These are phyloP conservation scores for Blastobotrys proliferans DNA, from an alignment of 1,139 yeast species.

Conservation along the genomic window DNA sequence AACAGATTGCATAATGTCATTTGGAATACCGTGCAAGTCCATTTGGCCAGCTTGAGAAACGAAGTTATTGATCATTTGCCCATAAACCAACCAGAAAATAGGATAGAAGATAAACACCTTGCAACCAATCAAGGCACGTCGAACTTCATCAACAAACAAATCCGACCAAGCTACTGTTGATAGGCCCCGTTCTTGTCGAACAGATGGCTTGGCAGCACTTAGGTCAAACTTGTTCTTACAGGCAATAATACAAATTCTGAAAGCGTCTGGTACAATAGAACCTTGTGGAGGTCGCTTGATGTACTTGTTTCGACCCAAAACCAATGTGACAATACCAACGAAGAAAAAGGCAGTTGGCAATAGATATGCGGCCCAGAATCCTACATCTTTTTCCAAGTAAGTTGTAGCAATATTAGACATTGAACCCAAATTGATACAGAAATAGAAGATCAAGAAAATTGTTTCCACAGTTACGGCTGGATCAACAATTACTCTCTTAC, in stretches of 20 bases:
- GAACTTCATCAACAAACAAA: slow-evolving; percentile 58
- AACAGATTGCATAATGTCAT: slow-evolving; percentile 59
- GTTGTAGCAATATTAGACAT: slow-evolving; percentile 75
- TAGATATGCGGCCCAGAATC: slow-evolving; percentile 73
- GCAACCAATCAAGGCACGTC: slow-evolving; percentile 56
- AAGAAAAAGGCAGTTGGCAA: slow-evolving; percentile 62
- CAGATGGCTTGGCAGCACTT: slow-evolving; percentile 53
- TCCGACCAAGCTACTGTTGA: slow-evolving; percentile 50
- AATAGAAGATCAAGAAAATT: slow-evolving; percentile 70
- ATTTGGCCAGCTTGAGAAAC: slow-evolving; percentile 62
- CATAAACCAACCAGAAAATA: slow-evolving; percentile 62
- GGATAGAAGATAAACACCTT: slow-evolving; percentile 60
- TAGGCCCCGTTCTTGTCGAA: slow-evolving; percentile 36
- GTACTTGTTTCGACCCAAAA: slow-evolving; percentile 54
- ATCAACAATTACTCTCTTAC: slow-evolving; percentile 66
- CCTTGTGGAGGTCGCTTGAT: slow-evolving; percentile 60
- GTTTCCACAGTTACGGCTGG: slow-evolving; percentile 68
- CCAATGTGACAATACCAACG: slow-evolving; percentile 52
- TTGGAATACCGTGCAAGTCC: slow-evolving; percentile 61
- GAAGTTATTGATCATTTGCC: slow-evolving; percentile 62
- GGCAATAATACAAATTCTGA: slow-evolving; percentile 47
- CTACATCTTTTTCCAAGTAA: slow-evolving; percentile 55
- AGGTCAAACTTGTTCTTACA: slow-evolving; percentile 48
- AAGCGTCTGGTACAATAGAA: slow-evolving; percentile 55
- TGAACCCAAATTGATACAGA: slow-evolving; percentile 78